A percentile compares a stretch with the other conserved stretches of the same genome.
phyloP scores from a whole-genome alignment of 2,329 filamentous ascomycete genomes.

The Tolypocladium amazonense region DNA sequence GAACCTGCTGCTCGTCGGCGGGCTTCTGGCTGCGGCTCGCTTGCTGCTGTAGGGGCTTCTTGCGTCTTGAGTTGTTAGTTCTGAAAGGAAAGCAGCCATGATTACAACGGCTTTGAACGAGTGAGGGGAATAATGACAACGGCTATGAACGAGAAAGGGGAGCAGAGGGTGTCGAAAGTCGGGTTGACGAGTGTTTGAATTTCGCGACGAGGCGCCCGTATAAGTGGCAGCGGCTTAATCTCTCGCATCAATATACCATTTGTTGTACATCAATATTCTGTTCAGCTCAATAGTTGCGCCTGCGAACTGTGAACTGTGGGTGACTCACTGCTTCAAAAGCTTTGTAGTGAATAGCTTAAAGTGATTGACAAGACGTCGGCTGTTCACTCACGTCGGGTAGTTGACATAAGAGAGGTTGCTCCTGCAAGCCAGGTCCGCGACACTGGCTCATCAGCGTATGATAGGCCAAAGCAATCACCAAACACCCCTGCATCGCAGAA shows the following conservation, averaged over 20 bases:
- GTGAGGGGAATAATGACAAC: too few species aligned
- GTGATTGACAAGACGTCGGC: neutral
- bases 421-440: too few species aligned
- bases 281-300: too few species aligned
- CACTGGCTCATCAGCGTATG: neutral
- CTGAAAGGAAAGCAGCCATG: neutral
- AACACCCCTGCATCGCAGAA: too few species aligned
- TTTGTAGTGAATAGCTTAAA: neutral
- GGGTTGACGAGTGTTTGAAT: too few species aligned
- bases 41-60: conserved; percentile 11
- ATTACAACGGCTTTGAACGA: neutral
- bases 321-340: neutral
- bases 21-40: conserved; percentile 12
- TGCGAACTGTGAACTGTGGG: too few species aligned
- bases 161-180: neutral
- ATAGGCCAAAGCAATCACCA: neutral
- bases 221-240: neutral
- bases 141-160: neutral
- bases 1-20: conserved; percentile 10
- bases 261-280: neutral
- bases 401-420: too few species aligned
- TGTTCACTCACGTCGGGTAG: neutral
- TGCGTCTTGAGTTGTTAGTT: neutral
- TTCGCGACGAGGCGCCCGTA: neutral
- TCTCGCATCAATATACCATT: neutral